Percentiles rank a stretch among this genome's conserved stretches.
These are phyloP conservation scores for Arachis stenosperma DNA, from an alignment of 306 rosid genomes.

Conservation along the genomic window DNA sequence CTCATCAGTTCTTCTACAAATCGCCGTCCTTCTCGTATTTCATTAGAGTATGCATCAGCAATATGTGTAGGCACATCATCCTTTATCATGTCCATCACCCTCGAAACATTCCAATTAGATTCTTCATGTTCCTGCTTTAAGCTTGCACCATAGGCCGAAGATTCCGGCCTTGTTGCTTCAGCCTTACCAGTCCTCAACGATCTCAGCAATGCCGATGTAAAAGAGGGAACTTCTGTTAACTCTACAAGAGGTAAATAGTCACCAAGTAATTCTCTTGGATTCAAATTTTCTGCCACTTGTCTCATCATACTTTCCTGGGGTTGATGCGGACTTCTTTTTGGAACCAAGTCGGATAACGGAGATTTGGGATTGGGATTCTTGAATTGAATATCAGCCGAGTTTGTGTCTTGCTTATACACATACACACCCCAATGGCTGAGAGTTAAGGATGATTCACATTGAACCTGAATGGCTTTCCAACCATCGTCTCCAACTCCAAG, in stretches of 20 bases:
- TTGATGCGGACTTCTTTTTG: not conserved
- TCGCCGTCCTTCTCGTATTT: not conserved
- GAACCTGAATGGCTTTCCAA: not conserved
- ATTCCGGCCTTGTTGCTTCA: not conserved
- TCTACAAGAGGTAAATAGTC: too few relatives aligned
- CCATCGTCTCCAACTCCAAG: not conserved
- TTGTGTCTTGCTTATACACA: not conserved
- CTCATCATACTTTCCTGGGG: too few relatives aligned
- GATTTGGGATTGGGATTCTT: not conserved
- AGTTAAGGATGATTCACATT: not conserved
- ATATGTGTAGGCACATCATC: not conserved
- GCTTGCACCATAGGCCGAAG: conserved; percentile 26
- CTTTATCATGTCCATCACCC: not conserved
- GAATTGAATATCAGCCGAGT: not conserved
- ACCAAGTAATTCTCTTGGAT: too few relatives aligned
- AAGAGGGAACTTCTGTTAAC: too few relatives aligned
- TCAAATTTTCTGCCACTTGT: too few relatives aligned
- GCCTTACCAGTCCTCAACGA: not conserved
- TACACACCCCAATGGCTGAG: not conserved
- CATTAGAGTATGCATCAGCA: not conserved
- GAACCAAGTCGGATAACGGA: not conserved
- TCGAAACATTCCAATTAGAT: not conserved
- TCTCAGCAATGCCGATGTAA: not conserved
- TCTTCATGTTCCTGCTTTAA: conserved; percentile 28
- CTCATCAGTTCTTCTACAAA: conserved; percentile 8